phyloP scores from a whole-genome alignment of 495 filamentous ascomycete species.

The Viridothelium virens region DNA sequence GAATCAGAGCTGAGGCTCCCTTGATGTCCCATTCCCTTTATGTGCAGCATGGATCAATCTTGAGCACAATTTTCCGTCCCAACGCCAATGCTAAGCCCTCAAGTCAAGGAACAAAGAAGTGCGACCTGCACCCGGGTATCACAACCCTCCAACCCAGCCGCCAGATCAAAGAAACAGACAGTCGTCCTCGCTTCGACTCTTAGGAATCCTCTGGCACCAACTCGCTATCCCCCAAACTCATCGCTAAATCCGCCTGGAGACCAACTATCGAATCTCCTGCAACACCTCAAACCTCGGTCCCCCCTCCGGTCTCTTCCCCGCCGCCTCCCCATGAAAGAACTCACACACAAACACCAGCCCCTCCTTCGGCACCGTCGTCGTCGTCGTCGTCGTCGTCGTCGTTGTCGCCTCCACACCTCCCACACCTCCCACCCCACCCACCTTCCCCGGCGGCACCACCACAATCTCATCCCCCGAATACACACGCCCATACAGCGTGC shows the following conservation, averaged over 20 bases:
- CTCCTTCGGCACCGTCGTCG: constrained; percentile 11
- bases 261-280: constrained; percentile 4
- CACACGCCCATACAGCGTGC: constrained; percentile 53
- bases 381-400: no score
- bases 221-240: not conserved
- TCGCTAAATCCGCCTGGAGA: not conserved
- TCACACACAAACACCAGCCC: constrained; percentile 44
- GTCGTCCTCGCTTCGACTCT: no score
- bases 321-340: constrained; percentile 34
- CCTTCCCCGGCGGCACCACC: constrained; percentile 29
- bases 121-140: not conserved
- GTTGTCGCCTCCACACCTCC: no score
- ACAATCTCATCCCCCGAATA: constrained; percentile 65
- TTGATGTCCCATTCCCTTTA: not conserved
- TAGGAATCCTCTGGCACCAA: no score
- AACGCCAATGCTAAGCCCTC: not conserved
- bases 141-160: not conserved
- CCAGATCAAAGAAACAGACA: not conserved
- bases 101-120: not conserved
- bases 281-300: constrained; percentile 20
- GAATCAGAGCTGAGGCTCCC: not conserved
- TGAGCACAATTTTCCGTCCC: not conserved
- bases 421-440: no score
- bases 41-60: not conserved
- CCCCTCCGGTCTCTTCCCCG: constrained; percentile 20